These are phyloP conservation scores for Phyllosticta capitalensis DNA, from an alignment of 2,329 filamentous ascomycete species.

Conservation along the genomic window DNA sequence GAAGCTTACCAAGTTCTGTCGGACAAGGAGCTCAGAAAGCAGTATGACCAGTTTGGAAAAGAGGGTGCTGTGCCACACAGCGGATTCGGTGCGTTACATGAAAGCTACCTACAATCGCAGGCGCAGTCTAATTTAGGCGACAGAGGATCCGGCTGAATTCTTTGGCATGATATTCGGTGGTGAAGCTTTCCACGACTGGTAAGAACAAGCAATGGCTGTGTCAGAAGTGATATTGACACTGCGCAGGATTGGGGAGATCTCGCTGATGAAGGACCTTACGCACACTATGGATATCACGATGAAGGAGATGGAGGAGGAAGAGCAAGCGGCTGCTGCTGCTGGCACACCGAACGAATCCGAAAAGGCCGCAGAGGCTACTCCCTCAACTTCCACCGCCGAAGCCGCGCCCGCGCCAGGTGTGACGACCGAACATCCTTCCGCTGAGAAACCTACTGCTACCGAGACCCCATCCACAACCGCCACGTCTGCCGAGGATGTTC, in stretches of 20 bases:
- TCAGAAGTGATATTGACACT: slow-evolving; percentile 7
- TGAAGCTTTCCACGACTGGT: slow-evolving; percentile 84
- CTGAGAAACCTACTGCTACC: background rate
- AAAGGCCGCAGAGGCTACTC: slow-evolving; percentile 18
- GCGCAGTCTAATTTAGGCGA: background rate
- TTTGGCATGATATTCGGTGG: slow-evolving; percentile 98
- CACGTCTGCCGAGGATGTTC: slow-evolving; percentile 12
- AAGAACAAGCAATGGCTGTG: slow-evolving; percentile 4
- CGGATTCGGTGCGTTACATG: slow-evolving; percentile 59
- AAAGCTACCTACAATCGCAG: background rate
- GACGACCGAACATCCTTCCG: background rate
- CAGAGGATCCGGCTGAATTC: slow-evolving; percentile 88
- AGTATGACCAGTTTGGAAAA: slow-evolving; percentile 96
- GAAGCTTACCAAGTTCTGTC: slow-evolving; percentile 76
- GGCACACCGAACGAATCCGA: slow-evolving; percentile 42
- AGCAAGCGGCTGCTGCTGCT: slow-evolving; percentile 44
- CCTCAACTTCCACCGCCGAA: slow-evolving; percentile 15
- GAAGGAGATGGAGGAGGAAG: slow-evolving; percentile 65
- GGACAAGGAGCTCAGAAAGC: slow-evolving; percentile 73
- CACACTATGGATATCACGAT: slow-evolving; percentile 98
- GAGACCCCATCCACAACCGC: slow-evolving; percentile 1
- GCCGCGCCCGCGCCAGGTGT: background rate
- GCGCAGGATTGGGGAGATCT: slow-evolving; percentile 81
- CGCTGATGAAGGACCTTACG: slow-evolving; percentile 95
- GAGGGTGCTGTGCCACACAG: slow-evolving; percentile 83